A percentile compares a stretch with the other conserved stretches of the same genome.
These are phyloP conservation scores for Geotrichum carabidarum DNA, from an alignment of 1,139 yeast species.

Conservation along the genomic window DNA sequence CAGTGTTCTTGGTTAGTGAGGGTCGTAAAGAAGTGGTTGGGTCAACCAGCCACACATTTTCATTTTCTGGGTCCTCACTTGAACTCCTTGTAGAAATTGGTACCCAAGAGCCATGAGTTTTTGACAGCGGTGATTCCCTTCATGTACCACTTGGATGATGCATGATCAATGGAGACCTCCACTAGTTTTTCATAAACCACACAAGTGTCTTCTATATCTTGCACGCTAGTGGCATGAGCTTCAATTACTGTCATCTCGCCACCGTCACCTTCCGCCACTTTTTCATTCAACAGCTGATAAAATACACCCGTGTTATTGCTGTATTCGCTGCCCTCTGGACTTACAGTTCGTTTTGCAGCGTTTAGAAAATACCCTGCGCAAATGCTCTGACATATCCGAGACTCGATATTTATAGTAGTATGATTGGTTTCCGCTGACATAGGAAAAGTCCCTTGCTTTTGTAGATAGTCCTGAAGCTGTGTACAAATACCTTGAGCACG, in stretches of 20 bases:
- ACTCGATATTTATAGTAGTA: constrained; percentile 9
- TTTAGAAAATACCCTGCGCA: constrained; percentile 23
- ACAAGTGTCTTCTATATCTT: constrained; percentile 12
- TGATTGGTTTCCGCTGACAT: neutral
- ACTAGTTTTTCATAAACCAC: constrained; percentile 17
- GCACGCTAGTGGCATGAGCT: constrained; percentile 8
- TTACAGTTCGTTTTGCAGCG: constrained; percentile 19
- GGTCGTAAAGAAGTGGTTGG: neutral
- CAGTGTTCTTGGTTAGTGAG: too few relatives aligned
- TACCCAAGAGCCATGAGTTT: constrained; percentile 16
- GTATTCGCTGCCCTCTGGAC: constrained; percentile 7
- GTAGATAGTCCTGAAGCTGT: constrained; percentile 16
- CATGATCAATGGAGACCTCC: neutral
- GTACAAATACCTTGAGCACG: constrained; percentile 43
- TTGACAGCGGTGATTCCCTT: constrained; percentile 17
- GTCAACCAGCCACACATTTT: constrained; percentile 8
- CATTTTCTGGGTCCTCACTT: neutral
- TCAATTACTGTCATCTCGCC: constrained; percentile 2
- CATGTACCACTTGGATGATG: constrained; percentile 8
- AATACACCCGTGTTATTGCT: constrained; percentile 5
- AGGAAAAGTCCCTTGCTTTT: constrained; percentile 9
- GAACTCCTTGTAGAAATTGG: constrained; percentile 17
- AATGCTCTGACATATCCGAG: constrained; percentile 20
- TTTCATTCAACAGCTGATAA: constrained; percentile 12
- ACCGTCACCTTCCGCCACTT: neutral